A percentile compares a stretch with the other conserved stretches of the same genome.
Conservation (phyloP, 306 rosid species). For the Argentina anserina region DNA sequence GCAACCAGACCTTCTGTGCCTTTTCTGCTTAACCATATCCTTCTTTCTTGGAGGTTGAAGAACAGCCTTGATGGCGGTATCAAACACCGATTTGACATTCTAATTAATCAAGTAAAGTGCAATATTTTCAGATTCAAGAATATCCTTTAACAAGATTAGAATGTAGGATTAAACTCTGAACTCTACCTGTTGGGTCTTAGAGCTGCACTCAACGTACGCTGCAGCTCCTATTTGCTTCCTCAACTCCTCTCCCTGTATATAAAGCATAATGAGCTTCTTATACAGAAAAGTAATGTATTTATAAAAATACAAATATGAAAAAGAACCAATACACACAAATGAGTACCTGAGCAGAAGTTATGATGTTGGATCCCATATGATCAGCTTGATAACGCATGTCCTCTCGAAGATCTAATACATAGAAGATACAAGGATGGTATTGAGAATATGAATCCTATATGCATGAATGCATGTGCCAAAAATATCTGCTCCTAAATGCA, state of each 20-base stretch:
- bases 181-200: constrained; percentile 93
- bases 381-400: constrained; percentile 65
- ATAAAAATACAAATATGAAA: background rate
- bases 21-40: constrained; percentile 70
- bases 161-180: background rate
- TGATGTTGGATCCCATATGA: constrained; percentile 72
- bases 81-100: constrained; percentile 98
- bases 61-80: constrained; percentile 95
- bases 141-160: background rate
- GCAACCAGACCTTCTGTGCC: constrained; percentile 68
- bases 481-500: background rate
- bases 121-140: background rate
- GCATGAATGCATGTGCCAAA: background rate
- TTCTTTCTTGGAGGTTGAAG: constrained; percentile 95
- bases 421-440: constrained; percentile 15
- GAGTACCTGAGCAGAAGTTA: constrained; percentile 72
- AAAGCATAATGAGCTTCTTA: constrained; percentile 18
- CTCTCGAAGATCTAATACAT: constrained; percentile 74
- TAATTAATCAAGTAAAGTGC: constrained; percentile 31
- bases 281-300: background rate
- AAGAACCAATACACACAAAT: background rate
- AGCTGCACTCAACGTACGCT: constrained; percentile 94
- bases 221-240: constrained; percentile 98
- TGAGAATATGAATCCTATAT: background rate
- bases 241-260: constrained; percentile 84